A percentile compares a stretch with the other conserved stretches of the same genome.
phyloP scores from a whole-genome alignment of 495 filamentous ascomycete genomes.

The Penicillium bovifimosum region DNA sequence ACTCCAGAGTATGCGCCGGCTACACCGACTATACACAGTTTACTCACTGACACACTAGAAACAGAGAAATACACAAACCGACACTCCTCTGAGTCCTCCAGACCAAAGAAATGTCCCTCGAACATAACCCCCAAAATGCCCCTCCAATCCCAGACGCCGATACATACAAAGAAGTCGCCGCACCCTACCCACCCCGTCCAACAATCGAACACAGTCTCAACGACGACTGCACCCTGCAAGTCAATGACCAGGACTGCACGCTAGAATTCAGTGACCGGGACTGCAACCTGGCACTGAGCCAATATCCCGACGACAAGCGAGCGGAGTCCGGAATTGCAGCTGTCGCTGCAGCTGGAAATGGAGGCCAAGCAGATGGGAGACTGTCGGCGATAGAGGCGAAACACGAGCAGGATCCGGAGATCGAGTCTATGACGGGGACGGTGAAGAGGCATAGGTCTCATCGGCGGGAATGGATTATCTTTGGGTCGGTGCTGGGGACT shows the following conservation, averaged over 20 bases:
- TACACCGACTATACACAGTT: background rate
- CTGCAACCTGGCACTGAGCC: slow-evolving; percentile 1
- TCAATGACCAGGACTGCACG: background rate
- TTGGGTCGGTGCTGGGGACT: background rate
- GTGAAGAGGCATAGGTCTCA: background rate
- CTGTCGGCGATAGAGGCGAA: background rate
- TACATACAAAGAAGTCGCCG: slow-evolving; percentile 3
- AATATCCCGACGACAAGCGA: slow-evolving; percentile 1
- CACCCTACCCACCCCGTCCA: background rate
- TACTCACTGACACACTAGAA: background rate
- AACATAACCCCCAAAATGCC: background rate
- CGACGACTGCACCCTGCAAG: slow-evolving; percentile 1
- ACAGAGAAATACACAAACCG: background rate
- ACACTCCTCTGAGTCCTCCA: too few relatives aligned
- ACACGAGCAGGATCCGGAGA: background rate
- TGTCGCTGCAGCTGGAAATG: too few relatives aligned
- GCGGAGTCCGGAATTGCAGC: background rate
- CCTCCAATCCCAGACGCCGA: background rate
- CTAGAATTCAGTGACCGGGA: slow-evolving; percentile 1
- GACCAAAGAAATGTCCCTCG: background rate
- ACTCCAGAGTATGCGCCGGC: background rate
- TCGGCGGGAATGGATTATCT: slow-evolving; percentile 5
- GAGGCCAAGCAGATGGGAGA: background rate
- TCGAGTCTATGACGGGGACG: background rate
- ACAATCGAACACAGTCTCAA: background rate